These are phyloP conservation scores for Mycosarcoma mackinlayi DNA, from an alignment of 1,284 basidiomycete genomes.

Conservation along the genomic window DNA sequence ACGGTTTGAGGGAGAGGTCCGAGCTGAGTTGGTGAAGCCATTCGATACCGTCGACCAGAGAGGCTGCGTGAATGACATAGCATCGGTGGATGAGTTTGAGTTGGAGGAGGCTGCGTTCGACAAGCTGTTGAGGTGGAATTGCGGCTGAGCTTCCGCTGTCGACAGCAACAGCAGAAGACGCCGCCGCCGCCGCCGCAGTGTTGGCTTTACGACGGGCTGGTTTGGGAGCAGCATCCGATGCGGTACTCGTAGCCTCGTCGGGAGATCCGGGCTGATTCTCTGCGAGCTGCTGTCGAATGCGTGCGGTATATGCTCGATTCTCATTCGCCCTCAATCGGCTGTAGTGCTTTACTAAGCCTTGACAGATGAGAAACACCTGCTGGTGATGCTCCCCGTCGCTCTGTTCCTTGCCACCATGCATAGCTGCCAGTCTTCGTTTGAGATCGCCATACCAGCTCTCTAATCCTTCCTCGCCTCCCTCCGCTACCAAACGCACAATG, in stretches of 20 bases:
- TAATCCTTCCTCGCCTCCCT: conserved; percentile 18
- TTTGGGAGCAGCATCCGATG: conserved; percentile 3
- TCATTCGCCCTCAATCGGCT: conserved; percentile 19
- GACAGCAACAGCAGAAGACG: too few species aligned
- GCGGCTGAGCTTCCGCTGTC: neutral
- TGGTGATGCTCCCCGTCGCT: neutral
- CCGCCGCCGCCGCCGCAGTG: too few species aligned
- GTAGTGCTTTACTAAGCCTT: conserved; percentile 45
- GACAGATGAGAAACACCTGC: conserved; percentile 46
- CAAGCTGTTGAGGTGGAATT: conserved; percentile 5
- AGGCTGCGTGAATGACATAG: conserved; percentile 42
- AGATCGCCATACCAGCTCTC: conserved; percentile 39
- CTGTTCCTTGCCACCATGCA: conserved; percentile 3
- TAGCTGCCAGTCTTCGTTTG: conserved; percentile 9
- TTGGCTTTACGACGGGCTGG: conserved; percentile 16
- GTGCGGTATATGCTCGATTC: conserved; percentile 42
- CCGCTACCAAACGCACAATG: conserved; percentile 21
- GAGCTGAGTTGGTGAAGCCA: conserved; percentile 41
- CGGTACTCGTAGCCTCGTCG: neutral
- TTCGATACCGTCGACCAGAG: conserved; percentile 36
- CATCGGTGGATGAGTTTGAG: conserved; percentile 45
- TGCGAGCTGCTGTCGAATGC: conserved; percentile 41
- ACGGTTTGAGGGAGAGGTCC: conserved; percentile 43
- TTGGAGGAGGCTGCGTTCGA: conserved; percentile 31
- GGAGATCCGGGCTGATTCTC: conserved; percentile 9